Evolutionary conservation across 1,284 basidiomycete genomes (phyloP), one percentile per base, ranked within the genome.

Genomic region (Apiotrichum montevideense): DNA sequence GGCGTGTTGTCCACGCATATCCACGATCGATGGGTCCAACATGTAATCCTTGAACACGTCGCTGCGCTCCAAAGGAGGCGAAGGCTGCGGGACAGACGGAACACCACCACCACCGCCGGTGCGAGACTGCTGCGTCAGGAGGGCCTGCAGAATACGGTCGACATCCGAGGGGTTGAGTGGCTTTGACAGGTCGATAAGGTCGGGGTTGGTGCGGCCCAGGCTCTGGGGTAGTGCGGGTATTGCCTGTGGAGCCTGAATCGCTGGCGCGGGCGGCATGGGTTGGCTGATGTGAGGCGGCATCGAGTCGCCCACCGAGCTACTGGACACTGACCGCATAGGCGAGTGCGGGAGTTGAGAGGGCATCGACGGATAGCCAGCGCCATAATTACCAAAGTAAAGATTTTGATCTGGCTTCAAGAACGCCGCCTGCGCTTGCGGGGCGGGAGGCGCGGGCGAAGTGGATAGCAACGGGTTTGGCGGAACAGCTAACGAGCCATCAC

Each of bases 151-250:
- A 48, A 75, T 75, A 35, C 68, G 67, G 43, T 68, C 65, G 6
- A 73, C 61, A 43, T 70, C 69, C 7, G 53, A 55, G 11, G 71
- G 61, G 63, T 75, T 67, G 40, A 75, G 65, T 3, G 73, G 73
- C 58, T 75, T 73, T 3, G 71, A 72, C 7, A 75, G 58, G 46
- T 75, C 73, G 52, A 75, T 71, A 14, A 75, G 56, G 47, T 75
- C 63, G 3, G 68, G 64, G 53, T 65, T 63, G n/a, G 44, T 39
- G 37, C 21, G 21, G 21, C 21, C 21, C 21, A 21, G 21, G 21
- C 21, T 21, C 21, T 21, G 21, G 21, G 21, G 21, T 21, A 21
- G 21, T 21, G 21, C 21, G 21, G 21, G 21, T 21, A 21, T 21
- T 21, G 21, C 21, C 21, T 21, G 21, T 21, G 21, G 37, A 39